A percentile compares a stretch with the other conserved stretches of the same genome.
Evolutionary conservation across 2,329 filamentous ascomycete species (phyloP).

Genomic region (Paramyrothecium roridum): DNA sequence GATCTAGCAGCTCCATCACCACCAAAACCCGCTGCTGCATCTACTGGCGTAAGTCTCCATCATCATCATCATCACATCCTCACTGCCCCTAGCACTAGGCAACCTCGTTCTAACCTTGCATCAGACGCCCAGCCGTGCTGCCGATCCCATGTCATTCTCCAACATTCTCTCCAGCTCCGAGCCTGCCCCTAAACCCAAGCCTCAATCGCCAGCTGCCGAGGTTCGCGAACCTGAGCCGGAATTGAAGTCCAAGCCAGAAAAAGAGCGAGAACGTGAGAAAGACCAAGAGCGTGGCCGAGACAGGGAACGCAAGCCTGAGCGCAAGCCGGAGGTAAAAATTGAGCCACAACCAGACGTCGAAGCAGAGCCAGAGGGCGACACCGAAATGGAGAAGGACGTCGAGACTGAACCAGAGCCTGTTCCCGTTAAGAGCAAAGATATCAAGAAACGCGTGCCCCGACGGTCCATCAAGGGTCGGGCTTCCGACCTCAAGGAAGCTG

Average conservation of each 20-base stretch:
- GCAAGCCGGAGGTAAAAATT: constrained; percentile 1
- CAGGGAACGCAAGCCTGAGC: constrained; percentile 7
- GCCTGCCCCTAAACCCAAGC: constrained; percentile 54
- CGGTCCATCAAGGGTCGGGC: constrained; percentile 47
- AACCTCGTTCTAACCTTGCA: constrained; percentile 7
- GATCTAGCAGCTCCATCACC: constrained; percentile 38
- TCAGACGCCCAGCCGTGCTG: constrained; percentile 69
- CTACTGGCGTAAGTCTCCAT: constrained; percentile 30
- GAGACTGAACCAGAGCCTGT: constrained; percentile 29
- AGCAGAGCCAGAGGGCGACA: constrained; percentile 11
- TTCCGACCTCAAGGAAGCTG: constrained; percentile 48
- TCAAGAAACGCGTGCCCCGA: constrained; percentile 27
- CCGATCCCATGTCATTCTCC: constrained; percentile 92
- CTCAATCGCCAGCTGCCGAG: constrained; percentile 37
- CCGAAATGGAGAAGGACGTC: constrained; percentile 29
- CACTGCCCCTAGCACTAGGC: constrained; percentile 1
- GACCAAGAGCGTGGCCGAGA: constrained; percentile 2
- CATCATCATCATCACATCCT: constrained; percentile 4
- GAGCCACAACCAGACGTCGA: constrained; percentile 14
- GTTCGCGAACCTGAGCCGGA: constrained; percentile 17
- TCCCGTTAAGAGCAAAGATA: constrained; percentile 19
- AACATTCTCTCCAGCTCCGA: constrained; percentile 86
- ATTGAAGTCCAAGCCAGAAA: constrained; percentile 26
- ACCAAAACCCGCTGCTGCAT: constrained; percentile 32
- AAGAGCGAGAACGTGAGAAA: constrained; percentile 5